Conservation (phyloP, 441 rosid species). For the Gossypium laxum region DNA sequence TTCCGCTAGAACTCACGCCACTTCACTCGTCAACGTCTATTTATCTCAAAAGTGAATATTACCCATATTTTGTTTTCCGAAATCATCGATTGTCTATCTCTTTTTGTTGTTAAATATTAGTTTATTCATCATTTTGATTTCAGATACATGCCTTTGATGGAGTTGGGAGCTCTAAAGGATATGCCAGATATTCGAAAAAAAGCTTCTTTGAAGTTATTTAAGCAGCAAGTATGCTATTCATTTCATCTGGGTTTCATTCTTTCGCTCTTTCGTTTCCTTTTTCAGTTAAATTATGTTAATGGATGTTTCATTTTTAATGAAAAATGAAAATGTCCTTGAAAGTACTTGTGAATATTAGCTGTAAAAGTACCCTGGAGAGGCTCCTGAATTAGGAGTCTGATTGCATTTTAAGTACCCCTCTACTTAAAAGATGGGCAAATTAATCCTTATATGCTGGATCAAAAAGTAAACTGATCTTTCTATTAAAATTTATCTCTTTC, state of each 20-base stretch:
- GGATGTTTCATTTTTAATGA: background rate
- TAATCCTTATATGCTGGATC: too few species aligned
- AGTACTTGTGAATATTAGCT: too few species aligned
- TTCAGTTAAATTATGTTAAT: constrained; percentile 22
- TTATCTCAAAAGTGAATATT: constrained; percentile 43
- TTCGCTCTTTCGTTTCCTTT: constrained; percentile 8
- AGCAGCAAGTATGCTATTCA: constrained; percentile 44
- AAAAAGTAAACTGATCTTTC: too few species aligned
- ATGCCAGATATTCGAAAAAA: constrained; percentile 53
- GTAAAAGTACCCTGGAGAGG: too few species aligned
- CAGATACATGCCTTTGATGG: constrained; percentile 67
- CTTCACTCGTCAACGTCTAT: constrained; percentile 57
- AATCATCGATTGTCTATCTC: background rate
- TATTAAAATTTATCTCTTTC: too few species aligned
- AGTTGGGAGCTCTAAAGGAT: constrained; percentile 58
- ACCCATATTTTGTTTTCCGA: background rate
- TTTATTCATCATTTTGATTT: background rate
- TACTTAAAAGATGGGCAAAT: too few species aligned
- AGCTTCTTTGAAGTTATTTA: constrained; percentile 52
- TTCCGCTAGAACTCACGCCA: constrained; percentile 53
- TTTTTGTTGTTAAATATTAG: background rate
- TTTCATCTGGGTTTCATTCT: constrained; percentile 3
- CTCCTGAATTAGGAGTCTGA: too few species aligned
- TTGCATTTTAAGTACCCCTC: too few species aligned
- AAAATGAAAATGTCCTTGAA: too few species aligned